A percentile compares a stretch with the other conserved stretches of the same genome.
These are phyloP conservation scores for Chrysanthemum lavandulifolium DNA, from an alignment of 129 eudicot species.

Conservation along the genomic window DNA sequence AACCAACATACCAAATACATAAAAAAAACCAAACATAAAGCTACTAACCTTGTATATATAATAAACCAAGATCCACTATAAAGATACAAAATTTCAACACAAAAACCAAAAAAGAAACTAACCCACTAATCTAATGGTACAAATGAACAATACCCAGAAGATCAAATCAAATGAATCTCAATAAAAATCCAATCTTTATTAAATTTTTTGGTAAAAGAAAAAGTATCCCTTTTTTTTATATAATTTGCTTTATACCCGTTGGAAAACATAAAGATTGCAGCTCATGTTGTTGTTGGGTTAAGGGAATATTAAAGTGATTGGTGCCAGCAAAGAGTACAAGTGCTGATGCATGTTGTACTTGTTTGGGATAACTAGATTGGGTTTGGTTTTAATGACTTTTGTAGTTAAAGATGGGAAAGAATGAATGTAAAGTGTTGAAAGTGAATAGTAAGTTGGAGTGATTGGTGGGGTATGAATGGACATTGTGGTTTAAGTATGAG, in stretches of 20 bases:
- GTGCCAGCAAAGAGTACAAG: constrained; percentile 38
- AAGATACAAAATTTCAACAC: constrained; percentile 29
- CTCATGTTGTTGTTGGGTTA: constrained; percentile 36
- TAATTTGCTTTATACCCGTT: constrained; percentile 42
- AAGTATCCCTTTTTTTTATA: constrained; percentile 38
- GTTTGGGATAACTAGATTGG: constrained; percentile 13
- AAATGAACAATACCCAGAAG: constrained; percentile 39
- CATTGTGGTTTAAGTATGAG: neutral
- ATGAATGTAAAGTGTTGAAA: constrained; percentile 19
- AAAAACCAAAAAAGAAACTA: constrained; percentile 33
- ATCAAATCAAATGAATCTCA: constrained; percentile 41
- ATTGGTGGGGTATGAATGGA: constrained; percentile 29
- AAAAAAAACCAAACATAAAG: constrained; percentile 10
- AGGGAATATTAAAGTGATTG: constrained; percentile 40
- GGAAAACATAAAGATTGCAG: constrained; percentile 64
- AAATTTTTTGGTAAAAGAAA: constrained; percentile 51
- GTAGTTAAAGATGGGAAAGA: constrained; percentile 18
- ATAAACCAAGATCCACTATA: constrained; percentile 18
- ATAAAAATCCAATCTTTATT: constrained; percentile 43
- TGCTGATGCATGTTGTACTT: constrained; percentile 16
- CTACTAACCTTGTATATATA: constrained; percentile 41
- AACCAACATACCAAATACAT: constrained; percentile 10
- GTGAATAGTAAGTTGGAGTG: constrained; percentile 12
- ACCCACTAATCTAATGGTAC: constrained; percentile 42
- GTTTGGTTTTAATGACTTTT: constrained; percentile 25